phyloP scores from a whole-genome alignment of 2,329 filamentous ascomycete species.

The Trichocomaceae sp. region DNA sequence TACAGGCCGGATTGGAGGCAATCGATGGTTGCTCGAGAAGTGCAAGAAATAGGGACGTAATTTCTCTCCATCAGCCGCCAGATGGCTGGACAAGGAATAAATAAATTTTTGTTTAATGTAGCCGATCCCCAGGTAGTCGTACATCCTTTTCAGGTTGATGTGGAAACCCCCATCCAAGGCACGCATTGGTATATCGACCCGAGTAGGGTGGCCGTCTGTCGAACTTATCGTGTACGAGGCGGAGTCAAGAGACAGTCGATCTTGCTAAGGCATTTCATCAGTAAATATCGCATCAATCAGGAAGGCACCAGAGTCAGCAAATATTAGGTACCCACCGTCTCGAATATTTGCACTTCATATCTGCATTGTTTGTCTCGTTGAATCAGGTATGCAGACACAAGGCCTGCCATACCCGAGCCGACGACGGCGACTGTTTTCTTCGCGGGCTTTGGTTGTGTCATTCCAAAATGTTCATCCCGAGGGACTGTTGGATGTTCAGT shows the following conservation, averaged over 20 bases:
- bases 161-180: slow-evolving; percentile 51
- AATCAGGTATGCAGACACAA: slow-evolving; percentile 42
- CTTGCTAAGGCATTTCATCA: slow-evolving; percentile 26
- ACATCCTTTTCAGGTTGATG: slow-evolving; percentile 50
- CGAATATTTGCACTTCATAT: slow-evolving; percentile 42
- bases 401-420: slow-evolving; percentile 45
- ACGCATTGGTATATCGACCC: slow-evolving; percentile 45
- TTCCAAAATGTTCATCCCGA: neutral
- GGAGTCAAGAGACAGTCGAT: slow-evolving; percentile 40
- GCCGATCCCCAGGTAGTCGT: slow-evolving; percentile 47
- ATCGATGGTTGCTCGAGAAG: slow-evolving; percentile 7
- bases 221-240: slow-evolving; percentile 36
- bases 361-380: slow-evolving; percentile 33
- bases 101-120: slow-evolving; percentile 48
- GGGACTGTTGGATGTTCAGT: neutral
- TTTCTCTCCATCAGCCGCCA: neutral
- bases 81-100: slow-evolving; percentile 21
- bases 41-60: slow-evolving; percentile 1
- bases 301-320: neutral
- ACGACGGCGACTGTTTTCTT: slow-evolving; percentile 45
- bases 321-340: slow-evolving; percentile 34
- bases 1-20: slow-evolving; percentile 10
- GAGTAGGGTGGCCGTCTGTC: neutral
- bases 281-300: neutral
- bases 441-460: slow-evolving; percentile 26